Evolutionary conservation across 2,329 filamentous ascomycete genomes (phyloP), one percentile per base, ranked within the genome.

Genomic region (Didymella sp.): DNA sequence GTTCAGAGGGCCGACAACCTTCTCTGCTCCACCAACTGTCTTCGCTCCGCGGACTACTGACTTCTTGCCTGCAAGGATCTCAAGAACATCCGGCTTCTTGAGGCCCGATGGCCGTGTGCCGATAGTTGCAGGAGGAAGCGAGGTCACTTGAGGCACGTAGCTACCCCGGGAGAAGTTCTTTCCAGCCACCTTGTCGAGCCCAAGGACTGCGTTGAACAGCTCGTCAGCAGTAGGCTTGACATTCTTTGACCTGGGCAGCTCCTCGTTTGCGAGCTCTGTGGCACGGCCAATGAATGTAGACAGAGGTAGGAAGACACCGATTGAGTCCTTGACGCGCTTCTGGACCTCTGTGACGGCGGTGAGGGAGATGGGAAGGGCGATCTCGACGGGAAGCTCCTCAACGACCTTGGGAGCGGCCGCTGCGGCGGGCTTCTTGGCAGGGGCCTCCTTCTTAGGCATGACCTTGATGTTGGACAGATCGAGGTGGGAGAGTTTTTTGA

Each of bases 381-480:
- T 76, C 64, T 88, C 80, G 24, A 85, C 78, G 22, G 82, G 77
- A 56, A 81, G 73, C 31, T 82, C 77, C 30, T 79, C 75, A 11
- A 82, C 73, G 13, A 81, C 74, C 13, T 72, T 71, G 6, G 78
- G 69, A 27, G 77, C 73, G 21, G 44, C 28, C 19, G 64, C 46
- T 22, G 75, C 73, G 50, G 78, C 73, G 49, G 78, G 69, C 73
- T 83, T 82, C 72, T 81, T 80, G 8, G 75, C 63, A 51, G 80
- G 70, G 11, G 75, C 67, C 57, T 77, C 76, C 64, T 78, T 77
- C 50, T 78, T 75, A 22, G 77, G 68, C 44, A 88, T 89, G 57
- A 94, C 80, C 81, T 96, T 96, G 81, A 98, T 94, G 81, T 98
- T 96, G 81, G 90, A 95, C 22, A 99, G 86, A 75, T 99, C 94